Conservation (phyloP, 2,329 filamentous ascomycete genomes). For the Fusarium sp. region DNA sequence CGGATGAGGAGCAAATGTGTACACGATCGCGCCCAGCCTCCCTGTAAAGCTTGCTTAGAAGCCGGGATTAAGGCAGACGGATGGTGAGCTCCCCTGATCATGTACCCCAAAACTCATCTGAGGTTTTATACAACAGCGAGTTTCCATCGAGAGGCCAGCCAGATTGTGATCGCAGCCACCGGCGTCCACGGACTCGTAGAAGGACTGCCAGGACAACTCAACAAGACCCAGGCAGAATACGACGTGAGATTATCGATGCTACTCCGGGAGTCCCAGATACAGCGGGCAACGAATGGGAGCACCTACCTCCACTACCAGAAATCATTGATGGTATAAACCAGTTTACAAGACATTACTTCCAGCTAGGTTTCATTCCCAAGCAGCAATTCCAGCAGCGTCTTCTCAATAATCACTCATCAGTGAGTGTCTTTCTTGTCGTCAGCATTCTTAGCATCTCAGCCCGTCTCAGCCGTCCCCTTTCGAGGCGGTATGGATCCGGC, state of each 20-base stretch:
- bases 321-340: slow-evolving; percentile 65
- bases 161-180: slow-evolving; percentile 67
- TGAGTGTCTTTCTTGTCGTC: slow-evolving; percentile 67
- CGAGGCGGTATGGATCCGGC: slow-evolving; percentile 62
- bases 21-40: slow-evolving; percentile 61
- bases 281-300: slow-evolving; percentile 60
- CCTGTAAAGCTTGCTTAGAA: slow-evolving; percentile 65
- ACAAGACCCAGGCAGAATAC: slow-evolving; percentile 54
- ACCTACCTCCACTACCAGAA: slow-evolving; percentile 62
- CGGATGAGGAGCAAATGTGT: slow-evolving; percentile 69
- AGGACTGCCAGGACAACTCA: slow-evolving; percentile 61
- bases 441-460: slow-evolving; percentile 69
- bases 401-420: slow-evolving; percentile 59
- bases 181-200: slow-evolving; percentile 61
- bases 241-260: slow-evolving; percentile 51
- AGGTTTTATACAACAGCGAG: slow-evolving; percentile 51
- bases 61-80: slow-evolving; percentile 62
- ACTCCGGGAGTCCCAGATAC: slow-evolving; percentile 37
- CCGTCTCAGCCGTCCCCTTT: slow-evolving; percentile 63
- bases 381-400: slow-evolving; percentile 62
- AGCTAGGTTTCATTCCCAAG: slow-evolving; percentile 70
- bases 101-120: background rate
- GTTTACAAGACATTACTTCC: slow-evolving; percentile 69
- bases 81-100: slow-evolving; percentile 57
- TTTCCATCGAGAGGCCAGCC: slow-evolving; percentile 66